These are phyloP conservation scores for Macrophomina tecta DNA, from an alignment of 2,329 filamentous ascomycete species.

Conservation along the genomic window DNA sequence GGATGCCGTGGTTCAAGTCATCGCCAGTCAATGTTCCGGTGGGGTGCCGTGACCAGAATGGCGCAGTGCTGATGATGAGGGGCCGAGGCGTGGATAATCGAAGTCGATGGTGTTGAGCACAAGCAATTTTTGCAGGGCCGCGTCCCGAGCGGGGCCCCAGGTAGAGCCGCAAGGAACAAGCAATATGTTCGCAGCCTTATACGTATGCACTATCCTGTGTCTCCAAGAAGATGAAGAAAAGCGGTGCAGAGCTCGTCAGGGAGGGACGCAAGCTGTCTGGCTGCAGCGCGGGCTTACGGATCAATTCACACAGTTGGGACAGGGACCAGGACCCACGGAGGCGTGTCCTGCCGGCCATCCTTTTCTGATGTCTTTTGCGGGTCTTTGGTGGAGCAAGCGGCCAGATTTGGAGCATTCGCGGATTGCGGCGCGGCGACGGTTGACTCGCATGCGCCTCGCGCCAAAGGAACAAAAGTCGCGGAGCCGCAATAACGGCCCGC, in stretches of 20 bases:
- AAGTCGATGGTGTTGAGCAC: conserved; percentile 18
- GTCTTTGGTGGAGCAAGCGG: background rate
- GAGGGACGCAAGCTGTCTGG: background rate
- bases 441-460: conserved; percentile 14
- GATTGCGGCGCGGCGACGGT: background rate
- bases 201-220: background rate
- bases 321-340: background rate
- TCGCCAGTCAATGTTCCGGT: background rate
- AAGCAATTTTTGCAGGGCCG: background rate
- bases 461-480: conserved; percentile 9
- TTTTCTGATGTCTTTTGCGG: conserved; percentile 12
- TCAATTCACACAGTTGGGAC: background rate
- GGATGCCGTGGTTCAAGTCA: background rate
- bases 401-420: background rate
- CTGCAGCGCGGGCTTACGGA: conserved; percentile 5
- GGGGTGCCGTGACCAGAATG: background rate
- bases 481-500: conserved; percentile 17
- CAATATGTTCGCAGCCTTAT: background rate
- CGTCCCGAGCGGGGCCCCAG: background rate
- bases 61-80: conserved; percentile 1
- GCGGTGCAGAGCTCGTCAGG: background rate
- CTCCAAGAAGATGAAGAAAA: background rate
- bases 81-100: conserved; percentile 1
- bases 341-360: background rate
- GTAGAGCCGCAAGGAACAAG: background rate